Percentiles rank a stretch among this genome's conserved stretches.
Evolutionary conservation across 2,329 filamentous ascomycete genomes (phyloP).

Genomic region (Exophiala aquamarina): DNA sequence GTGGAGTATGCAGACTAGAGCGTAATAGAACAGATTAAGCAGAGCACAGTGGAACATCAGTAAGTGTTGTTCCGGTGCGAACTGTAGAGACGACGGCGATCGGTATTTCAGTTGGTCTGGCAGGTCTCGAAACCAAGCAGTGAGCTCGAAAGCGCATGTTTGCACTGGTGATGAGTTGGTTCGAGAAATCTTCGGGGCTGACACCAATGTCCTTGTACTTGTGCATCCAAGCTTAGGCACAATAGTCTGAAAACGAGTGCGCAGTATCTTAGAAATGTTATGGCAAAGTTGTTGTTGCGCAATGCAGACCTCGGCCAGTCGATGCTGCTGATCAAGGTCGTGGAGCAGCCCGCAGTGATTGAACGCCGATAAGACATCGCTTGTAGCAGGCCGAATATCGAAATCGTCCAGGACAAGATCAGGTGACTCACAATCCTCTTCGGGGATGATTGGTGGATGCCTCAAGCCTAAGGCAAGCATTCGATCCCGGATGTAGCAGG

Average conservation of each 20-base stretch:
- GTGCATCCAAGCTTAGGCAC: conserved; percentile 8
- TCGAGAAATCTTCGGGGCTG: background rate
- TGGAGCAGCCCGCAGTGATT: conserved; percentile 1
- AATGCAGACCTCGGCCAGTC: conserved; percentile 4
- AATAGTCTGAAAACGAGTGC: conserved; percentile 3
- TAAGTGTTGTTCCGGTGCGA: conserved; percentile 8
- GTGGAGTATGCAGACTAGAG: conserved; percentile 87
- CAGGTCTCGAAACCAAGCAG: conserved; percentile 3
- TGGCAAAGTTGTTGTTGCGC: conserved; percentile 11
- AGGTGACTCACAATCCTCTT: conserved; percentile 50
- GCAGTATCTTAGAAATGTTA: conserved; percentile 3
- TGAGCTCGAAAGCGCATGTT: conserved; percentile 2
- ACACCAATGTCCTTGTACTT: conserved; percentile 1
- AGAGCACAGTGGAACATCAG: conserved; percentile 72
- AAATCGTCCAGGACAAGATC: conserved; percentile 34
- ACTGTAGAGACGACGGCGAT: conserved; percentile 1
- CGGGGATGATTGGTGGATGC: conserved; percentile 84
- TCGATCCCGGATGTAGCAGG: conserved; percentile 89
- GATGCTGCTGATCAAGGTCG: conserved; percentile 10
- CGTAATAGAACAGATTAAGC: conserved; percentile 90
- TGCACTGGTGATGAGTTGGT: background rate
- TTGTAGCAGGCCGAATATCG: conserved; percentile 4
- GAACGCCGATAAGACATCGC: conserved; percentile 61
- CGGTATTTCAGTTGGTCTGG: conserved; percentile 2
- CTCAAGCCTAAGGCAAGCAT: conserved; percentile 91